These are phyloP conservation scores for Cornus florida DNA, from an alignment of 148 eudicot genomes.

Conservation along the genomic window DNA sequence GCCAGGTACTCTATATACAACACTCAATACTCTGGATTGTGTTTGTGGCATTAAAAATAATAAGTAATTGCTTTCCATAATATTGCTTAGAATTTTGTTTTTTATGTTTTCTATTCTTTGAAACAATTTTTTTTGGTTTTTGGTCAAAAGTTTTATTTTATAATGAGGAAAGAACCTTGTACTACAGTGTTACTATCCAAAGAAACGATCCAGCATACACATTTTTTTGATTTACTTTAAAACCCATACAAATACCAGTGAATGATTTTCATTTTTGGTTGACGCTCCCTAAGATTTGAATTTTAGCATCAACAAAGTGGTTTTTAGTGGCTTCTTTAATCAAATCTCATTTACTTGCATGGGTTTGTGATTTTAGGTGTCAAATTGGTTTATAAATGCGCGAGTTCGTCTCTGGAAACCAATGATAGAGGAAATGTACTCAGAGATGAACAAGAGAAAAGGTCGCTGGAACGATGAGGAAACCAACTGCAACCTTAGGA, in stretches of 20 bases:
- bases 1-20: slow-evolving; percentile 56
- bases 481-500: slow-evolving; percentile 25
- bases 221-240: no score
- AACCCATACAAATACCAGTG: no score
- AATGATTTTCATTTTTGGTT: no score
- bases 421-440: slow-evolving; percentile 87
- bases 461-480: slow-evolving; percentile 35
- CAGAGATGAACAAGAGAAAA: slow-evolving; percentile 67
- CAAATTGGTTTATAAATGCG: slow-evolving; percentile 96
- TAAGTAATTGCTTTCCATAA: no score
- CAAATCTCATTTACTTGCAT: background rate
- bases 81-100: background rate
- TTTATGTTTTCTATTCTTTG: no score
- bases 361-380: slow-evolving; percentile 51
- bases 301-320: background rate
- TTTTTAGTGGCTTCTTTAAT: background rate
- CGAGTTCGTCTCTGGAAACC: slow-evolving; percentile 98
- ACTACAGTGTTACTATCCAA: no score
- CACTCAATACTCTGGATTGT: background rate
- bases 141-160: no score
- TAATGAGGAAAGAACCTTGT: no score
- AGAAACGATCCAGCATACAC: no score
- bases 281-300: no score
- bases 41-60: no score
- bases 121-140: no score